These are phyloP conservation scores for Penicillium fuscoglaucum DNA, from an alignment of 2,329 filamentous ascomycete genomes.

Conservation along the genomic window DNA sequence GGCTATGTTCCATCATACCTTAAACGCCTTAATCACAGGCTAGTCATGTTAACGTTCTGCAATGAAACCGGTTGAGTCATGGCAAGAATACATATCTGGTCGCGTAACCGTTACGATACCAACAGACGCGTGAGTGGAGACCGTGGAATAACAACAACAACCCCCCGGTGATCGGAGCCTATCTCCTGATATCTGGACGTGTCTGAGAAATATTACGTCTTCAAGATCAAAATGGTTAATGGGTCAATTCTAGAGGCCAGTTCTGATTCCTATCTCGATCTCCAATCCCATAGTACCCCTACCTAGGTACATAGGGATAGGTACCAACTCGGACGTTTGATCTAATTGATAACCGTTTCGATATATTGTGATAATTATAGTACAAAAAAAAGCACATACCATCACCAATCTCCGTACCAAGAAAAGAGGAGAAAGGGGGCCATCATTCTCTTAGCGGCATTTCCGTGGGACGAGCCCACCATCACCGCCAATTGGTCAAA, in stretches of 20 bases:
- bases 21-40: not conserved
- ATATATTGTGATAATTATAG: constrained; percentile 7
- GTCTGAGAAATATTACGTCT: not conserved
- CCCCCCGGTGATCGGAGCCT: constrained; percentile 1
- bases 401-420: constrained; percentile 2
- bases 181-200: not conserved
- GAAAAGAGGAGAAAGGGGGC: constrained; percentile 11
- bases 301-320: not conserved
- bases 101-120: constrained; percentile 1
- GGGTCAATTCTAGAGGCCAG: not conserved
- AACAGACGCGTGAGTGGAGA: constrained; percentile 3
- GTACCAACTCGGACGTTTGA: not conserved
- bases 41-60: not conserved
- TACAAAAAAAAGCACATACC: constrained; percentile 7
- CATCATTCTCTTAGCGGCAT: constrained; percentile 2
- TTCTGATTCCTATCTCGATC: not conserved
- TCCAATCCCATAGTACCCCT: not conserved
- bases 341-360: not conserved
- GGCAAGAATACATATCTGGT: not conserved
- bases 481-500: constrained; percentile 2
- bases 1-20: not conserved
- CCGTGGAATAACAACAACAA: not conserved
- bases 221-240: not conserved
- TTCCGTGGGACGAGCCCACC: not conserved
- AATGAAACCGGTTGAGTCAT: not conserved